Percentiles rank a stretch among this genome's conserved stretches.
phyloP scores from a whole-genome alignment of 2,329 filamentous ascomycete genomes.

The Ophiostoma australiae region DNA sequence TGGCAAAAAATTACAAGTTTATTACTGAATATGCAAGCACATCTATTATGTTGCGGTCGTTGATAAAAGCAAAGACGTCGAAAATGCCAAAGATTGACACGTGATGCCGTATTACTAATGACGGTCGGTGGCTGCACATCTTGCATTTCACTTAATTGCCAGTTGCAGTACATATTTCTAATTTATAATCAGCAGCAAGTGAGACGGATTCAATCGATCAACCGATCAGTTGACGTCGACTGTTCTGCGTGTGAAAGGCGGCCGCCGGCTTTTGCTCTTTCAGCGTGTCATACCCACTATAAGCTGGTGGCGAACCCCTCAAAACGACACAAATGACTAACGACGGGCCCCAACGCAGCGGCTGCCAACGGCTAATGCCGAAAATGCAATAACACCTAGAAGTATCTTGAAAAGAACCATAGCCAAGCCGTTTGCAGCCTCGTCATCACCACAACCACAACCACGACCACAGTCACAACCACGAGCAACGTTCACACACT shows the following conservation, averaged over 20 bases:
- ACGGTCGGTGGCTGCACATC: neutral
- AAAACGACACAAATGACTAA: neutral
- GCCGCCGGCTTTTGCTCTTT: neutral
- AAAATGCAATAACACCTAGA: neutral
- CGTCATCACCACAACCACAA: neutral
- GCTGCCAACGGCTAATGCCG: slow-evolving; percentile 1
- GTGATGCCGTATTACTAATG: slow-evolving; percentile 8
- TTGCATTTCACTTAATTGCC: neutral
- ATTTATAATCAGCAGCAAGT: neutral
- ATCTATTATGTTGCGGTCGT: neutral
- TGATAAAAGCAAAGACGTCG: neutral
- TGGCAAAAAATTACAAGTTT: slow-evolving; percentile 18
- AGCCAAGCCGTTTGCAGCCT: too few species aligned
- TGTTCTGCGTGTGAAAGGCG: neutral
- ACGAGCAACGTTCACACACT: neutral
- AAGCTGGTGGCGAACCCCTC: neutral
- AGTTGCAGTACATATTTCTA: neutral
- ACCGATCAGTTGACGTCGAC: neutral
- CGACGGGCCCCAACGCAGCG: neutral
- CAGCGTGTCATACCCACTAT: neutral
- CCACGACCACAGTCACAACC: neutral
- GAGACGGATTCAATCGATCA: neutral
- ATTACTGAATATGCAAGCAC: neutral
- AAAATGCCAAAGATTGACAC: neutral
- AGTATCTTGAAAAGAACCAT: neutral